Conservation (phyloP, 2,329 filamentous ascomycete genomes). For the Cordyceps tenuipes region DNA sequence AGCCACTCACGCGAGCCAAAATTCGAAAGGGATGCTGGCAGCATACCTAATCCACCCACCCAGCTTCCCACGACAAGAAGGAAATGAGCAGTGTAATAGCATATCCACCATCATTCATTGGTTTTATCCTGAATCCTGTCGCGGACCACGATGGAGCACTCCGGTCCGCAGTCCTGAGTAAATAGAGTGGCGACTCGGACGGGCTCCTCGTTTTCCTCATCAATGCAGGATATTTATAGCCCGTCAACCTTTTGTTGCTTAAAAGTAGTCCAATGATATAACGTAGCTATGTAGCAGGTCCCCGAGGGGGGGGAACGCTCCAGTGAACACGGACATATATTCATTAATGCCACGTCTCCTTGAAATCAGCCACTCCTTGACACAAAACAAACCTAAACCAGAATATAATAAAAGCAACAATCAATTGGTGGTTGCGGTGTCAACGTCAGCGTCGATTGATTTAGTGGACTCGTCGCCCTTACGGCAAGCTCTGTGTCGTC, state of each 20-base stretch:
- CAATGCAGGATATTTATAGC: neutral
- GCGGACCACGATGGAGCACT: neutral
- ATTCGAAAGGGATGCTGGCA: neutral
- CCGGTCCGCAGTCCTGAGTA: neutral
- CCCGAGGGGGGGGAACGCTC: too few relatives aligned
- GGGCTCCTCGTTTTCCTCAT: neutral
- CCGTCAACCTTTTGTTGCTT: neutral
- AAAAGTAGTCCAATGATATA: too few relatives aligned
- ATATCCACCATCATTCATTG: conserved; percentile 9
- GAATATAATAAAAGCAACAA: neutral
- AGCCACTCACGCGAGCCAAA: conserved; percentile 1
- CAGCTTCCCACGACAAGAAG: neutral
- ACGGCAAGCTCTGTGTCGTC: conserved; percentile 9
- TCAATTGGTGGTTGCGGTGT: neutral
- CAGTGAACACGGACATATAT: neutral
- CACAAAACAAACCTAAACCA: neutral
- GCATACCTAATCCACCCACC: neutral
- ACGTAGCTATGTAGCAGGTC: too few relatives aligned
- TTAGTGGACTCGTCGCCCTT: neutral
- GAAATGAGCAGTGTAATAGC: conserved; percentile 10
- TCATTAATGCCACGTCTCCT: neutral
- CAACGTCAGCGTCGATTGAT: neutral
- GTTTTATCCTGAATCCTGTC: neutral
- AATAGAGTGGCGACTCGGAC: conserved; percentile 2
- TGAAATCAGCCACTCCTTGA: too few relatives aligned